Evolutionary conservation across 2,329 filamentous ascomycete genomes (phyloP).

Genomic region (Davidsoniella australis): DNA sequence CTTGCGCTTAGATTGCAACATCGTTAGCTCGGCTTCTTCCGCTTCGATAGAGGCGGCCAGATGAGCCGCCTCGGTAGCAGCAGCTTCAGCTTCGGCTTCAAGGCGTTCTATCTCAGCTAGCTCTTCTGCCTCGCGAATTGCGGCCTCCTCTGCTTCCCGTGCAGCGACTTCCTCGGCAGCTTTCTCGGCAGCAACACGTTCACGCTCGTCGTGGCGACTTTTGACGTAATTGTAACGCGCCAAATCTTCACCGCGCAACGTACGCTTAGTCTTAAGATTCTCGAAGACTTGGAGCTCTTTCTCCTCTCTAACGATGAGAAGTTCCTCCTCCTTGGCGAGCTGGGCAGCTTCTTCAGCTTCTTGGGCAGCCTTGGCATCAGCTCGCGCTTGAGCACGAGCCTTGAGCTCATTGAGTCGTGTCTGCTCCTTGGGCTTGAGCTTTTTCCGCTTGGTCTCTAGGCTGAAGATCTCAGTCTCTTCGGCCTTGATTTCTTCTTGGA

Average conservation of each 20-base stretch:
- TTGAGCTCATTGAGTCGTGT: constrained; percentile 14
- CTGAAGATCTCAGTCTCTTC: constrained; percentile 7
- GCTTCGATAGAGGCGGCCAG: not conserved
- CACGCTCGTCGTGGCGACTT: constrained; percentile 8
- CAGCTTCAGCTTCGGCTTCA: constrained; percentile 2
- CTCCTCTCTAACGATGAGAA: constrained; percentile 8
- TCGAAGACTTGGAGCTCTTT: constrained; percentile 8
- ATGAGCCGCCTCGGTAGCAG: constrained; percentile 1
- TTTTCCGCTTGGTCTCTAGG: constrained; percentile 7
- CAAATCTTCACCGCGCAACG: not conserved
- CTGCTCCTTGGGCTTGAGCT: not conserved
- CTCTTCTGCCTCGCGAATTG: constrained; percentile 14
- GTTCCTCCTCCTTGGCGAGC: constrained; percentile 2
- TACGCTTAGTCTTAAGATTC: not conserved
- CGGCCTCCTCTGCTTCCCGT: constrained; percentile 19
- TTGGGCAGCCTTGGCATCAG: constrained; percentile 11
- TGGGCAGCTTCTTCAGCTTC: constrained; percentile 18
- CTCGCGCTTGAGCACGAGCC: constrained; percentile 15
- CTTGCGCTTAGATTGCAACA: constrained; percentile 6
- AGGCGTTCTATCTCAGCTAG: constrained; percentile 5
- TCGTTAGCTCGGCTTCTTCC: constrained; percentile 7
- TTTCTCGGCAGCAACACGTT: constrained; percentile 7
- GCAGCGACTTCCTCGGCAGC: constrained; percentile 18
- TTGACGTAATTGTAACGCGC: constrained; percentile 8
- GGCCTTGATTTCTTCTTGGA: not conserved